A percentile compares a stretch with the other conserved stretches of the same genome.
Conservation (phyloP, 768 basidiomycete species). For the Arthromyces matolae region DNA sequence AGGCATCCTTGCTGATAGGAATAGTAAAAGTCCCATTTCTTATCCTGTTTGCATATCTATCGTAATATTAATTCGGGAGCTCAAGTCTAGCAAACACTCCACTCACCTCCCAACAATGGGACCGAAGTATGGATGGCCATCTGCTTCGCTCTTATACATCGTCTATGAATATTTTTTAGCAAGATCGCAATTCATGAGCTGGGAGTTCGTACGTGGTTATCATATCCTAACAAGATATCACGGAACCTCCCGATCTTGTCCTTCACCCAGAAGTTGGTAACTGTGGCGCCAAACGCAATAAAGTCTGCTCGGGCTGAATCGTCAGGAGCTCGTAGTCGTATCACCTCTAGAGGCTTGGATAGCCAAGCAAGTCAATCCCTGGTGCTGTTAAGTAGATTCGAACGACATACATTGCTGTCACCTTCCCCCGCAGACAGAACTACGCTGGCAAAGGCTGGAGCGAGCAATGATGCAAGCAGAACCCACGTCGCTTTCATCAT, state of each 20-base stretch:
- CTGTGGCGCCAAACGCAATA: slow-evolving; percentile 41
- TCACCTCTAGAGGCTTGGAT: slow-evolving; percentile 24
- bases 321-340: slow-evolving; percentile 34
- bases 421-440: too few species aligned
- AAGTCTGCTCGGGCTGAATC: slow-evolving; percentile 39
- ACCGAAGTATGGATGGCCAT: slow-evolving; percentile 39
- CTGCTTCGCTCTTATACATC: slow-evolving; percentile 30
- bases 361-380: neutral
- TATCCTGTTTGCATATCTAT: slow-evolving; percentile 42
- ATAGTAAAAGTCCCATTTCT: slow-evolving; percentile 43
- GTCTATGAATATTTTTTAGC: slow-evolving; percentile 18
- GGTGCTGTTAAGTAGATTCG: neutral
- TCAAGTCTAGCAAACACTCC: neutral
- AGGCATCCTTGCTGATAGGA: slow-evolving; percentile 36
- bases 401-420: neutral
- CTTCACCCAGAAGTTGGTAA: slow-evolving; percentile 45
- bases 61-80: neutral
- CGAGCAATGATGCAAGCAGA: too few species aligned
- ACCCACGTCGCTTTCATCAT: too few species aligned
- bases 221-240: slow-evolving; percentile 46
- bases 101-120: slow-evolving; percentile 36
- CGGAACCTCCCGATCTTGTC: slow-evolving; percentile 42
- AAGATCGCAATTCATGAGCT: neutral
- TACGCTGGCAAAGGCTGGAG: too few species aligned
- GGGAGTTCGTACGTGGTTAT: slow-evolving; percentile 30